Evolutionary conservation across 345 rosid species (phyloP).

Genomic region (Reutealis trisperma): DNA sequence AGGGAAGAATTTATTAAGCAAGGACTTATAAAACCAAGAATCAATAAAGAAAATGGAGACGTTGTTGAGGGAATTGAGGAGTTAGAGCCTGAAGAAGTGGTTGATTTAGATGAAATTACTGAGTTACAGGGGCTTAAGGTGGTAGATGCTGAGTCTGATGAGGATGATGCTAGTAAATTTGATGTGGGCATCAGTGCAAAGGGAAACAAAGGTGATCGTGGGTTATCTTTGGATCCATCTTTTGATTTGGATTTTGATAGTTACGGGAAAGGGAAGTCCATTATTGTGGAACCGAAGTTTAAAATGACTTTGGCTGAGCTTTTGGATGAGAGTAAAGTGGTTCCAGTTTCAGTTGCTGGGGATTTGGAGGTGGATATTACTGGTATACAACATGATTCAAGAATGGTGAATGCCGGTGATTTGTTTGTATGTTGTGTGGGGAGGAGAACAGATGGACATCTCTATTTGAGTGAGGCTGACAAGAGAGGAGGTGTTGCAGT

Average conservation of each 20-base stretch:
- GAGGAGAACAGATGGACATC: slow-evolving; percentile 61
- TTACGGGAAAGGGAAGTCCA: slow-evolving; percentile 51
- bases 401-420: slow-evolving; percentile 82
- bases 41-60: slow-evolving; percentile 34
- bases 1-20: slow-evolving; percentile 75
- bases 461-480: slow-evolving; percentile 84
- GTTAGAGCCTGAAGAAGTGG: slow-evolving; percentile 72
- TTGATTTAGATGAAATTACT: slow-evolving; percentile 82
- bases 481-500: slow-evolving; percentile 97
- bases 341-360: slow-evolving; percentile 81
- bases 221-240: slow-evolving; percentile 43
- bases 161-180: slow-evolving; percentile 24
- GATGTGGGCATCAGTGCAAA: slow-evolving; percentile 36
- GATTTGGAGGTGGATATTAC: slow-evolving; percentile 82
- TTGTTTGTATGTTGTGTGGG: slow-evolving; percentile 85
- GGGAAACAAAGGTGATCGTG: slow-evolving; percentile 24
- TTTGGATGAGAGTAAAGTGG: slow-evolving; percentile 86
- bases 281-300: slow-evolving; percentile 76
- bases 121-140: slow-evolving; percentile 56
- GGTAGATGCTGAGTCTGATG: slow-evolving; percentile 35
- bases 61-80: slow-evolving; percentile 46
- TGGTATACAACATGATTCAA: slow-evolving; percentile 89
- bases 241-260: slow-evolving; percentile 81
- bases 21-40: slow-evolving; percentile 56
- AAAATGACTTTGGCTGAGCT: slow-evolving; percentile 86